These are phyloP conservation scores for Hansenula sp. DNA, from an alignment of 1,139 yeast species.

Conservation along the genomic window DNA sequence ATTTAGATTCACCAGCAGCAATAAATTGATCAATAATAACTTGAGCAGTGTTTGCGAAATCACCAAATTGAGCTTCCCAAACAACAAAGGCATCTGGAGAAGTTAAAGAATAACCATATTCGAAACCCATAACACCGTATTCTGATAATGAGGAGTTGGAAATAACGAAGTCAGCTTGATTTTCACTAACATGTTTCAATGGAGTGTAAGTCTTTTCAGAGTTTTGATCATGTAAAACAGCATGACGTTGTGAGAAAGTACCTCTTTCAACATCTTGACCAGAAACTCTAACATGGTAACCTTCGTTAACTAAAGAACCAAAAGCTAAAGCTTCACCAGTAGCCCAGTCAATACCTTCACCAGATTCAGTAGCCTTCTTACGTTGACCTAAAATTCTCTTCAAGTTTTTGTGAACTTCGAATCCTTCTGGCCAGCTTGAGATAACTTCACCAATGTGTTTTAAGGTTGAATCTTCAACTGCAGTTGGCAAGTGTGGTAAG, in stretches of 20 bases:
- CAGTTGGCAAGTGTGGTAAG: slow-evolving; percentile 95
- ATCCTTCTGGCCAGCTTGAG: slow-evolving; percentile 83
- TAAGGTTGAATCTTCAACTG: slow-evolving; percentile 67
- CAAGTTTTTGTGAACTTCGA: slow-evolving; percentile 91
- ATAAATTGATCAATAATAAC: slow-evolving; percentile 95
- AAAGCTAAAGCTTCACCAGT: slow-evolving; percentile 99
- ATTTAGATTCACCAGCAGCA: slow-evolving; percentile 95
- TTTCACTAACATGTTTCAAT: slow-evolving; percentile 68
- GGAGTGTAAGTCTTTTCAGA: slow-evolving; percentile 84
- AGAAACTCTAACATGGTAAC: slow-evolving; percentile 93
- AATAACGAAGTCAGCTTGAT: slow-evolving; percentile 84
- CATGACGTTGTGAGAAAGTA: slow-evolving; percentile 99
- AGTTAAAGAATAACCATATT: slow-evolving; percentile 96
- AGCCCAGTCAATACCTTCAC: slow-evolving; percentile 98
- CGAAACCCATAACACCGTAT: slow-evolving; percentile 99
- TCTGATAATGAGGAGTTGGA: slow-evolving; percentile 97
- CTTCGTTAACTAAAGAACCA: slow-evolving; percentile 89
- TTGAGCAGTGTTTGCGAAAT: slow-evolving; percentile 98
- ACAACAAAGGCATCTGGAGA: slow-evolving; percentile 95
- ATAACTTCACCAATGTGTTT: slow-evolving; percentile 75
- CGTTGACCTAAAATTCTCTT: slow-evolving; percentile 90
- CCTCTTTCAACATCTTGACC: slow-evolving; percentile 99
- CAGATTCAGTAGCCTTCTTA: slow-evolving; percentile 80
- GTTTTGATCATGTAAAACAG: slow-evolving; percentile 94
- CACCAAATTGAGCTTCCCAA: slow-evolving; percentile 99